These are phyloP conservation scores for Sarcodon aspratus DNA, from an alignment of 768 basidiomycete species.

Conservation along the genomic window DNA sequence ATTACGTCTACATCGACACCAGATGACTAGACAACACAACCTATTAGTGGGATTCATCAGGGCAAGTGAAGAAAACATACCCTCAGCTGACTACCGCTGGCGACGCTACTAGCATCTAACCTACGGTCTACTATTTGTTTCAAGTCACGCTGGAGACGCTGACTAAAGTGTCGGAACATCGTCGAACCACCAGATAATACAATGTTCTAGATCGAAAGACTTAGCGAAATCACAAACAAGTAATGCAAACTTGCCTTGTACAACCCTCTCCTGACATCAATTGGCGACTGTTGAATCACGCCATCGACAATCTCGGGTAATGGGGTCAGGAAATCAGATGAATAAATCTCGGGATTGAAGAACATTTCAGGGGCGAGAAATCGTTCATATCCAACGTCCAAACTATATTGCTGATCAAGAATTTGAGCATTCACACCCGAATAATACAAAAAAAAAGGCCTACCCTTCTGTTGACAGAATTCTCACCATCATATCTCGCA, in stretches of 20 bases:
- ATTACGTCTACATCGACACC: constrained; percentile 98
- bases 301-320: constrained; percentile 93
- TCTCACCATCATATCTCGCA: constrained; percentile 86
- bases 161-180: constrained; percentile 99
- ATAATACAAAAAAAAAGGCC: constrained; percentile 13
- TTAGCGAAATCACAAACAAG: background rate
- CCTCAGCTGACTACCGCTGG: constrained; percentile 67
- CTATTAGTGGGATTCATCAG: background rate
- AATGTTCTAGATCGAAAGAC: constrained; percentile 56
- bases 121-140: constrained; percentile 90
- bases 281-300: constrained; percentile 92
- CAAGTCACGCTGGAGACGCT: constrained; percentile 89
- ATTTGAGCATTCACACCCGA: background rate
- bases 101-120: constrained; percentile 62
- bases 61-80: constrained; percentile 26
- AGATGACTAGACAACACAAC: constrained; percentile 49
- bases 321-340: constrained; percentile 94
- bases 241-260: constrained; percentile 60
- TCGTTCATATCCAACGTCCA: constrained; percentile 96
- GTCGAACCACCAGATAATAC: constrained; percentile 96
- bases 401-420: constrained; percentile 68
- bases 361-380: constrained; percentile 99
- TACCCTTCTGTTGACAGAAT: constrained; percentile 86
- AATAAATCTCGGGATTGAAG: constrained; percentile 98
- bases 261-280: constrained; percentile 91